These are phyloP conservation scores for Chaetomium cochliodes DNA, from an alignment of 495 filamentous ascomycete genomes.

Conservation along the genomic window DNA sequence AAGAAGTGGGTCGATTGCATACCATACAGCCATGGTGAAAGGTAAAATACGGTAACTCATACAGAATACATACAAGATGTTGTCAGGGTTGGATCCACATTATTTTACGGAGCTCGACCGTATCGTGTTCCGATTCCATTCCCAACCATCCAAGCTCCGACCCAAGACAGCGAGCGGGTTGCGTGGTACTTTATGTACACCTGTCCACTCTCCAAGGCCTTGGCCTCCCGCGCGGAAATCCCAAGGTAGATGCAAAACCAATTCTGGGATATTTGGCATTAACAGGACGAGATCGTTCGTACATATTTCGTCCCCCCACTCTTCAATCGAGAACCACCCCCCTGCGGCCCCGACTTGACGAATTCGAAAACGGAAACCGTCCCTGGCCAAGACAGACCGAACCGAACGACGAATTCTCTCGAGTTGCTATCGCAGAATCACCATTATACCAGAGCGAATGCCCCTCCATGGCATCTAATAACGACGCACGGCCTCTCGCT, in stretches of 20 bases:
- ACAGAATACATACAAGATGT: too few relatives aligned
- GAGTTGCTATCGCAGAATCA: neutral
- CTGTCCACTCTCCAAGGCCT: neutral
- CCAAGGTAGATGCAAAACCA: neutral
- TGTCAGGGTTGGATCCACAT: neutral
- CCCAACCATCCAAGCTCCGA: neutral
- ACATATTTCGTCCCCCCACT: too few relatives aligned
- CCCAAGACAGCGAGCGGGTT: neutral
- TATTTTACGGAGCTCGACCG: neutral
- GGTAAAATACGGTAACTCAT: neutral
- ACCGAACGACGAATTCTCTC: neutral
- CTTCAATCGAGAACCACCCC: neutral
- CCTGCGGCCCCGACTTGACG: neutral
- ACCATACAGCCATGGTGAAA: too few relatives aligned
- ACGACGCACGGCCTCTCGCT: neutral
- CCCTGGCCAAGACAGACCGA: neutral
- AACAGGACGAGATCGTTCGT: neutral
- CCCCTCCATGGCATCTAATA: constrained; percentile 26
- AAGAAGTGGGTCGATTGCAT: neutral
- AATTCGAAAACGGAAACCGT: neutral
- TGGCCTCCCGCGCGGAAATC: neutral
- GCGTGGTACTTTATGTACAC: neutral
- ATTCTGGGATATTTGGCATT: neutral
- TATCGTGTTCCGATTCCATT: neutral
- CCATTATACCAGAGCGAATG: constrained; percentile 5